A percentile compares a stretch with the other conserved stretches of the same genome.
These are phyloP conservation scores for Cytospora paraplurivora DNA, from an alignment of 2,329 filamentous ascomycete species.

Conservation along the genomic window DNA sequence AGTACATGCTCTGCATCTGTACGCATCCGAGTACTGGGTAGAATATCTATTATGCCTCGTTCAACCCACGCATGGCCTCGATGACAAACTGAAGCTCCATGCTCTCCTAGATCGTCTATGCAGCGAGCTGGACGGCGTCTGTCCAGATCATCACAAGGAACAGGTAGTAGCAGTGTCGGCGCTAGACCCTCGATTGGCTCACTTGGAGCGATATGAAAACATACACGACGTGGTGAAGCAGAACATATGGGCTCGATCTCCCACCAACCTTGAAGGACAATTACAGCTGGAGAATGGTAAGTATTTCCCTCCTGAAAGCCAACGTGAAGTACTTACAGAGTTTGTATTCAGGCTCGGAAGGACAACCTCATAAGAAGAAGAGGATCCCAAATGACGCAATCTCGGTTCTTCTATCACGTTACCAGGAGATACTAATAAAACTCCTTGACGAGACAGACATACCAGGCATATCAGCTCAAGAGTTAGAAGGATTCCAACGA, in stretches of 20 bases:
- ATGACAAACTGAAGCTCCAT: conserved; percentile 4
- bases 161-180: neutral
- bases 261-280: neutral
- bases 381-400: conserved; percentile 1
- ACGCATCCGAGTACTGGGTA: conserved; percentile 37
- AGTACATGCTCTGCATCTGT: conserved; percentile 37
- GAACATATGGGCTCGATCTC: neutral
- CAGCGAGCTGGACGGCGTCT: neutral
- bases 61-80: neutral
- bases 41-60: conserved; percentile 34
- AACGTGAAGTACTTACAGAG: neutral
- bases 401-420: conserved; percentile 11
- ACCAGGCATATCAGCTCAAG: conserved; percentile 9
- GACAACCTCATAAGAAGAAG: neutral
- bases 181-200: neutral
- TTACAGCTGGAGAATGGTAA: neutral
- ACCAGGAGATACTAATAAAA: conserved; percentile 19
- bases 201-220: neutral
- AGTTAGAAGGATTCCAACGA: conserved; percentile 30
- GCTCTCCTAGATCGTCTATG: conserved; percentile 12
- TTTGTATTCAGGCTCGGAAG: neutral
- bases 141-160: neutral
- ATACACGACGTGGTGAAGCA: neutral
- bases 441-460: conserved; percentile 22
- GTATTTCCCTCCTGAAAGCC: neutral